These are phyloP conservation scores for Pisolithus marmoratus DNA, from an alignment of 768 basidiomycete species.

Conservation along the genomic window DNA sequence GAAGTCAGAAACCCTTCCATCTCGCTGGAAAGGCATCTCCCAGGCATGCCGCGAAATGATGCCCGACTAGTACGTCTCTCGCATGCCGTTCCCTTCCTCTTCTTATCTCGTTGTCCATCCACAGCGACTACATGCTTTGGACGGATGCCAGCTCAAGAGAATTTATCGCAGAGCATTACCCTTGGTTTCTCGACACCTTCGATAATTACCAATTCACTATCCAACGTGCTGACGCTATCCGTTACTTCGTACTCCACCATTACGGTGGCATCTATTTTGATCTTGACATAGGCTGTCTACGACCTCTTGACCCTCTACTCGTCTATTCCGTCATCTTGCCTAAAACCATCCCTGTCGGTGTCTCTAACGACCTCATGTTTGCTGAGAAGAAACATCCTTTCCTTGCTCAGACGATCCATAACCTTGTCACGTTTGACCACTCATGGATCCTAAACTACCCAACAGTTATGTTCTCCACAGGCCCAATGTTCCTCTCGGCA, in stretches of 20 bases:
- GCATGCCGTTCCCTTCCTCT: constrained; percentile 2
- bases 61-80: constrained; percentile 83
- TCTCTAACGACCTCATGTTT: constrained; percentile 97
- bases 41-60: constrained; percentile 86
- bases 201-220: constrained; percentile 89
- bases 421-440: constrained; percentile 87
- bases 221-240: constrained; percentile 95
- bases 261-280: constrained; percentile 96
- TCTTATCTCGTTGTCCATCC: constrained; percentile 11
- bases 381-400: constrained; percentile 81
- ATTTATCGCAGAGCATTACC: constrained; percentile 84
- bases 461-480: constrained; percentile 99
- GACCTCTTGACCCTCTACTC: constrained; percentile 81
- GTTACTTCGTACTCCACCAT: constrained; percentile 94
- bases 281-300: constrained; percentile 90
- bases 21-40: constrained; percentile 74
- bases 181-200: constrained; percentile 91
- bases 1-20: constrained; percentile 86
- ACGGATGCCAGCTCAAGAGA: constrained; percentile 86
- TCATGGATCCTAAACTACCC: constrained; percentile 95
- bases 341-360: constrained; percentile 93
- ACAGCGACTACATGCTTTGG: constrained; percentile 95
- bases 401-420: constrained; percentile 89
- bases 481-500: constrained; percentile 96
- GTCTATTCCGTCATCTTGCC: constrained; percentile 86